Evolutionary conservation across 805 yeast genomes (phyloP).

Genomic region (Teunomyces pallodes): DNA sequence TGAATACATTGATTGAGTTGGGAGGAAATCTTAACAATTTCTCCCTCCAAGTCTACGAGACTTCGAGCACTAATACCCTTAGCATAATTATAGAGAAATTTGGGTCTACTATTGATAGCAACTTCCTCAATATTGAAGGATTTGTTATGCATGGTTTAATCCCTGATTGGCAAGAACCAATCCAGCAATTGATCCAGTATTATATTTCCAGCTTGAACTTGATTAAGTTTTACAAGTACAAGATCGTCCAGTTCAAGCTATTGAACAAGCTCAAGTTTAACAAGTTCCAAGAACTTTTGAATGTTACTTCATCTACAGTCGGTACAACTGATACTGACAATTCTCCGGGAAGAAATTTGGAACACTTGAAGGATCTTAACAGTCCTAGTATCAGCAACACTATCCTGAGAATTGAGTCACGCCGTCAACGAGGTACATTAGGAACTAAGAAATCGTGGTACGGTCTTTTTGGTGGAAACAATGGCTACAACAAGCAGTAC

Average conservation of each 20-base stretch:
- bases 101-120: slow-evolving; percentile 52
- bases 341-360: slow-evolving; percentile 9
- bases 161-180: slow-evolving; percentile 50
- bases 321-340: neutral
- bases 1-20: slow-evolving; percentile 44
- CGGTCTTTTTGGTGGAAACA: slow-evolving; percentile 42
- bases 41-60: slow-evolving; percentile 41
- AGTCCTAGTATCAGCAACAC: slow-evolving; percentile 40
- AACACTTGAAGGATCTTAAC: slow-evolving; percentile 32
- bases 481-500: slow-evolving; percentile 23
- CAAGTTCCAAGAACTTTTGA: slow-evolving; percentile 36
- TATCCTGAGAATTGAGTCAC: slow-evolving; percentile 28
- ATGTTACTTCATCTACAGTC: slow-evolving; percentile 8
- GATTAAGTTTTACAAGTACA: slow-evolving; percentile 48
- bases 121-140: slow-evolving; percentile 48
- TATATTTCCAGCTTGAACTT: slow-evolving; percentile 42
- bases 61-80: slow-evolving; percentile 19
- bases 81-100: slow-evolving; percentile 44
- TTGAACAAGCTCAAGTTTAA: slow-evolving; percentile 38
- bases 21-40: slow-evolving; percentile 59
- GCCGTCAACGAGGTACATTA: slow-evolving; percentile 14
- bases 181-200: slow-evolving; percentile 47
- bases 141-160: slow-evolving; percentile 36
- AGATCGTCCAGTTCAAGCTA: slow-evolving; percentile 48
- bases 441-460: slow-evolving; percentile 38